These are phyloP conservation scores for Fraxinus sp. DNA, from an alignment of 305 asterid genomes.

Conservation along the genomic window DNA sequence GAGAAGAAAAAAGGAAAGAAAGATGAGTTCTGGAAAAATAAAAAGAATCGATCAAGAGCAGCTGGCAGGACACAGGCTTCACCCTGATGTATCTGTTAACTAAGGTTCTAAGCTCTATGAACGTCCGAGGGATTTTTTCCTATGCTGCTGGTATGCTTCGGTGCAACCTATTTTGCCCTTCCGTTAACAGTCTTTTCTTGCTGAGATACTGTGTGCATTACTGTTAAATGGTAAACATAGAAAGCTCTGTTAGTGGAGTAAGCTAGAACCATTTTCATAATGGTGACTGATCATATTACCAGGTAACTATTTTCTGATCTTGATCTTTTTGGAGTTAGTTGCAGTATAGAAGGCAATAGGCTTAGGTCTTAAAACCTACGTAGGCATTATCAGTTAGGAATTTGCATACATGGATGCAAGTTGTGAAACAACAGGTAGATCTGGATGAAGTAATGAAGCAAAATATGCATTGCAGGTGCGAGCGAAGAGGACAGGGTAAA, in stretches of 20 bases:
- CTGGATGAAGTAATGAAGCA: not conserved
- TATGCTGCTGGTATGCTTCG: not conserved
- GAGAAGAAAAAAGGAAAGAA: constrained; percentile 70
- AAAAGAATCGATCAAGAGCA: constrained; percentile 40
- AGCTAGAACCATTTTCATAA: not conserved
- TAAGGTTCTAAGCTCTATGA: not conserved
- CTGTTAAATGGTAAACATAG: not conserved
- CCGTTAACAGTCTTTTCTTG: not conserved
- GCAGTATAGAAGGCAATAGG: not conserved
- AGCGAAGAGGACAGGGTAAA: not conserved
- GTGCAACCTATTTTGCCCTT: not conserved
- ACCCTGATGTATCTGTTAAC: constrained; percentile 18
- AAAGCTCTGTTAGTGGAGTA: not conserved
- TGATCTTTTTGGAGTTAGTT: not conserved
- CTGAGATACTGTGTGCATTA: not conserved
- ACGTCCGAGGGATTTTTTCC: not conserved
- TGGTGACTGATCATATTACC: not conserved
- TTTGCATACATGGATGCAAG: not conserved
- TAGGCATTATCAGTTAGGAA: not conserved
- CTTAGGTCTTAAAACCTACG: not conserved
- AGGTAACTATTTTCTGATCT: not conserved
- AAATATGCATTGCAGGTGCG: not conserved
- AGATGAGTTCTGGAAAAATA: constrained; percentile 85
- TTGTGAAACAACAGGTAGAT: not conserved
- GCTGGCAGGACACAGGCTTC: constrained; percentile 30